Evolutionary conservation across 768 basidiomycete species (phyloP), one percentile per base, ranked within the genome.

Genomic region (Lentinula lateritia): DNA sequence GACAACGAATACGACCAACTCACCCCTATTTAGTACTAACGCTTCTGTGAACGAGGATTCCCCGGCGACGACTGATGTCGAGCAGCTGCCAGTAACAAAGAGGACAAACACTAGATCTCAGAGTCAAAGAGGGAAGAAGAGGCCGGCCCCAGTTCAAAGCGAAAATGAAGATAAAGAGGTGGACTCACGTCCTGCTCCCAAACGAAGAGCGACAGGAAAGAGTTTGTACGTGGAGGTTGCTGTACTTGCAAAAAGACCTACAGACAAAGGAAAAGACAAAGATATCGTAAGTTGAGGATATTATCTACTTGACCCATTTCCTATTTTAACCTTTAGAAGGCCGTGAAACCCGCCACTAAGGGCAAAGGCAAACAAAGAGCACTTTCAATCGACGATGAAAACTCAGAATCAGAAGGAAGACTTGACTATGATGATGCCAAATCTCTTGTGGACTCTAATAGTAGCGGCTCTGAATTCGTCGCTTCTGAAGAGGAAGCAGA

Each of bases 381-480:
- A 16, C 50, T 69, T 20, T 60, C 61, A 1, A 65, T 64, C n/a
- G 68, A 73, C 50, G 72, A 72, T 42, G 70, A 68, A n/a, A 76
- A 77, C 3, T 68, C 60, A 10, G 62, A 66, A 28, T 76, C 74
- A 41, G 75, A 80, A 18, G 72, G 74, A 46, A 77, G 73, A 18
- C 66, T 76, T 42, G 78, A 79, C 42, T 78, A 74, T 62, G 73
- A 75, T 52, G 79, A 79, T 46, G 65, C 71, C 20, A 70, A 69
- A 15, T 68, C 68, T 15, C 52, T 79, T 32, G 74, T 77, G 10
- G 86, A 88, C 61, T 84, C 81, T 16, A 80, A 80, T 35, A 83
- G 80, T 68, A 83, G 80, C 68, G 85, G 78, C 32, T 89, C 89
- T 43, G 87, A 88, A 60, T 89, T 87, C 64, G 74, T 81, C 45